Base-by-base conservation (phyloP, 148 eudicot species). In the Selenicereus undatus region DNA sequence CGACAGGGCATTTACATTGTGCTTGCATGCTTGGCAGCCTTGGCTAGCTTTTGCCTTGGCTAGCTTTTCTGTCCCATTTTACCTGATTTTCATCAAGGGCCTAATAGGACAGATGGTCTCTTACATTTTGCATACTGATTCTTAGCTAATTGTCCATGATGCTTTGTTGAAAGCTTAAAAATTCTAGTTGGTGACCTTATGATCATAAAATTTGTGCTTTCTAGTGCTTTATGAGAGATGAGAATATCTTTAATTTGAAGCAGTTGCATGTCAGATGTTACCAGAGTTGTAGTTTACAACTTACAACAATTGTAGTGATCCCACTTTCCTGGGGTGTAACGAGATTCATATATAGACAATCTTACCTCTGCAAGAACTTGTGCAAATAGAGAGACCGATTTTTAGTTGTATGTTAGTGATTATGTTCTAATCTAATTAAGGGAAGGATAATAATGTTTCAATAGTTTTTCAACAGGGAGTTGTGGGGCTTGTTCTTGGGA, bases 401-500 rank as follows among this genome's bases (percentile, higher is more conserved):
- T 39, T 0, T 39, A 24, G 30, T 64, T 66, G 5, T 24, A 3
- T 66, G 16, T 5, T 56, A 52, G 8, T 66, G 2, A 24, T 66
- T 66, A 66, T 66, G 71, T 66, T 65, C 29, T 74, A 29, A 10
- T 56, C 54, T 54, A 29, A 74, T 74, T 27, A 11, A 29, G 21
- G 21, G 32, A 26, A 12, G 73, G 21, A 11, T 39, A 45, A 4
- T 73, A n/a, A 76, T 36, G 73, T 71, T 77, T 11, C 65, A 14
- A 20, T 58, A 75, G 66, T 80, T 77, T 85, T 85, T 7, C 72
- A 52, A 81, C 97, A 96, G 91, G 99, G 95, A 74, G 93, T 92
- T 76, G 98, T 96, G 78, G 97, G 95, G 68, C 97, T 88, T 83
- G 94, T 96, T 58, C 94, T 96, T 81, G 93, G 99, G 79, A 93